Percentiles rank a stretch among this genome's conserved stretches.
These are phyloP conservation scores for Calocybe indica DNA, from an alignment of 768 basidiomycete species.

Conservation along the genomic window DNA sequence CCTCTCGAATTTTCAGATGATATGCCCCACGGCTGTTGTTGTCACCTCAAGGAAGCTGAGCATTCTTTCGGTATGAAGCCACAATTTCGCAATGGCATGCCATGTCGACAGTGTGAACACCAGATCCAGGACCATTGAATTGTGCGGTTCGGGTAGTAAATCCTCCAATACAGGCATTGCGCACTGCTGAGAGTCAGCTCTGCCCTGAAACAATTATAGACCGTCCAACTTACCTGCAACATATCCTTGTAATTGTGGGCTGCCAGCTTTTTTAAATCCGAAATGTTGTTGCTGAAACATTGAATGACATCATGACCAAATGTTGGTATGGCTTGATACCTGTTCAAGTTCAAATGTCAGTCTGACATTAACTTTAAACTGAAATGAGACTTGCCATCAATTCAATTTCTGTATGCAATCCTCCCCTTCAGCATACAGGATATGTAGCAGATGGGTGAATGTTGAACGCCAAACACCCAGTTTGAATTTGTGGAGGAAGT, in stretches of 20 bases:
- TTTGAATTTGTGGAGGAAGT: constrained; percentile 30
- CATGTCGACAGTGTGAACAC: constrained; percentile 25
- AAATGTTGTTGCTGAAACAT: constrained; percentile 16
- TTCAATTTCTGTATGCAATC: neutral
- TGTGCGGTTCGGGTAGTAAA: constrained; percentile 22
- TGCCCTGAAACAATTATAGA: neutral
- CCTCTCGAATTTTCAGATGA: constrained; percentile 16
- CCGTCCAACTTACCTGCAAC: constrained; percentile 10
- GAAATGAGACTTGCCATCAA: neutral
- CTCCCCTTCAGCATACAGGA: constrained; percentile 12
- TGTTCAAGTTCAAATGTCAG: neutral
- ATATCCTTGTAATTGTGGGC: constrained; percentile 27
- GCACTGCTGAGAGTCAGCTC: constrained; percentile 16
- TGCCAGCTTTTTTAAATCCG: constrained; percentile 19
- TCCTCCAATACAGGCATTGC: constrained; percentile 28
- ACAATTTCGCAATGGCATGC: constrained; percentile 30
- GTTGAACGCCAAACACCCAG: constrained; percentile 27
- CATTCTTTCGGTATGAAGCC: constrained; percentile 29
- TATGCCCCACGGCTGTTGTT: constrained; percentile 19
- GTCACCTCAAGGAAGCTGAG: constrained; percentile 16
- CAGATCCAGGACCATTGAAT: constrained; percentile 18
- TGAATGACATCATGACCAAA: constrained; percentile 17
- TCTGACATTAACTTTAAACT: neutral
- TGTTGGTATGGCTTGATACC: constrained; percentile 6
- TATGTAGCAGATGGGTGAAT: constrained; percentile 23